These are phyloP conservation scores for Acanthamoeba pearcei DNA, from an alignment of 208 protist species.

Conservation along the genomic window DNA sequence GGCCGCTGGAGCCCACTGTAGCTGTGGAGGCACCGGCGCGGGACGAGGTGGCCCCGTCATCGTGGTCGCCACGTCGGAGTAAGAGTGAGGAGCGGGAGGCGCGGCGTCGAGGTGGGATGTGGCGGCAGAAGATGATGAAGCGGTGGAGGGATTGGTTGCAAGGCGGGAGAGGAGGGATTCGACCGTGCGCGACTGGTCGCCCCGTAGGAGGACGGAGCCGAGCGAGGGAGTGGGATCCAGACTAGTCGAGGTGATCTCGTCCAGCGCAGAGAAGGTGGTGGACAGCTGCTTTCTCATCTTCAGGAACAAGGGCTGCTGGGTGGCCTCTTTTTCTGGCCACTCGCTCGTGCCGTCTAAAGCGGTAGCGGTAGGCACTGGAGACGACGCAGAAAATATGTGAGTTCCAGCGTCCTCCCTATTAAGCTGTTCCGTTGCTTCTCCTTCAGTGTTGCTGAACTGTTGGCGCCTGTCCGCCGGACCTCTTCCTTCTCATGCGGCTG, in stretches of 20 bases:
- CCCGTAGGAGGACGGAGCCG: neutral
- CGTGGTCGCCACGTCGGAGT: no score
- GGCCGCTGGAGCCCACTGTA: no score
- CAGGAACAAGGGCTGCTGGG: neutral
- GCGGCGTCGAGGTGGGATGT: no score
- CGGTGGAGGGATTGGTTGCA: neutral
- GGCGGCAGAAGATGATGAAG: neutral
- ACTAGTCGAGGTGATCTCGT: conserved; percentile 8
- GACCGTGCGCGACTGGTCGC: neutral
- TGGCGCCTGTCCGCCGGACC: no score
- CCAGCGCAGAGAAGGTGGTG: conserved; percentile 18
- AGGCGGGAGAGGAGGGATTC: neutral
- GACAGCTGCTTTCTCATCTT: conserved; percentile 47
- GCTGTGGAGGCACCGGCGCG: no score
- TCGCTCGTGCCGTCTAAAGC: no score
- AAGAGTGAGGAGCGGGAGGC: neutral
- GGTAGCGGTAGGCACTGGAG: no score
- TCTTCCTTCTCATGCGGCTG: neutral
- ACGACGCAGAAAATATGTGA: no score
- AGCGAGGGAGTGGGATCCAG: neutral
- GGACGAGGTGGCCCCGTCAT: no score
- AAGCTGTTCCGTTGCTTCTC: no score
- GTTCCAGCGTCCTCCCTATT: no score
- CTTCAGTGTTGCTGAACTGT: no score
- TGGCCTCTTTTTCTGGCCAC: neutral